A percentile compares a stretch with the other conserved stretches of the same genome.
Evolutionary conservation across 2,329 filamentous ascomycete species (phyloP).

Genomic region (Claviceps fusiformis): DNA sequence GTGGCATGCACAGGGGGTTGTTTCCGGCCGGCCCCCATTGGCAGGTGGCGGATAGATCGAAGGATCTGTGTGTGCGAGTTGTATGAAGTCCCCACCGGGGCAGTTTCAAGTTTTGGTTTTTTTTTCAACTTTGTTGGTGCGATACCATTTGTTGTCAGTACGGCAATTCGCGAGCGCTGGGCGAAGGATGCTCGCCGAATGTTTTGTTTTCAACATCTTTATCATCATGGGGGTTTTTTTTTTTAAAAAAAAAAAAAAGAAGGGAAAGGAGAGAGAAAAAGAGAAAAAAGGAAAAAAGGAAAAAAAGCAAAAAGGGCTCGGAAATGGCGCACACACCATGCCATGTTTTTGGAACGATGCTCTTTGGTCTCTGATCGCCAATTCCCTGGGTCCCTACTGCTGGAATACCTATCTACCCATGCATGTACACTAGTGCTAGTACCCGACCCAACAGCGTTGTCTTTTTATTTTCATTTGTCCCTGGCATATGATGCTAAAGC

Average conservation of each 20-base stretch:
- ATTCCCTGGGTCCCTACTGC: neutral
- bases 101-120: conserved; percentile 4
- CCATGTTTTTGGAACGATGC: neutral
- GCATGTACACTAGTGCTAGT: neutral
- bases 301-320: neutral
- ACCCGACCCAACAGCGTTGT: neutral
- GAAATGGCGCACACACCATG: neutral
- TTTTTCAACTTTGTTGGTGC: neutral
- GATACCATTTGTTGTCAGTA: neutral
- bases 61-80: neutral
- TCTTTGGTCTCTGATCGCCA: neutral
- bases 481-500: neutral
- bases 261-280: too few species aligned
- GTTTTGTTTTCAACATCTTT: neutral
- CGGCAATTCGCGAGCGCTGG: neutral
- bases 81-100: neutral
- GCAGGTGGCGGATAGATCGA: neutral
- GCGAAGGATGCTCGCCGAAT: neutral
- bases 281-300: neutral
- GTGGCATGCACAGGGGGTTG: neutral
- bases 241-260: neutral
- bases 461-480: neutral
- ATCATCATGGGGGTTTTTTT: neutral
- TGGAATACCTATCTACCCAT: neutral
- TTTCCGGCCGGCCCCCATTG: neutral